Conservation (phyloP, 306 rosid genomes). For the Abrus precatorius region DNA sequence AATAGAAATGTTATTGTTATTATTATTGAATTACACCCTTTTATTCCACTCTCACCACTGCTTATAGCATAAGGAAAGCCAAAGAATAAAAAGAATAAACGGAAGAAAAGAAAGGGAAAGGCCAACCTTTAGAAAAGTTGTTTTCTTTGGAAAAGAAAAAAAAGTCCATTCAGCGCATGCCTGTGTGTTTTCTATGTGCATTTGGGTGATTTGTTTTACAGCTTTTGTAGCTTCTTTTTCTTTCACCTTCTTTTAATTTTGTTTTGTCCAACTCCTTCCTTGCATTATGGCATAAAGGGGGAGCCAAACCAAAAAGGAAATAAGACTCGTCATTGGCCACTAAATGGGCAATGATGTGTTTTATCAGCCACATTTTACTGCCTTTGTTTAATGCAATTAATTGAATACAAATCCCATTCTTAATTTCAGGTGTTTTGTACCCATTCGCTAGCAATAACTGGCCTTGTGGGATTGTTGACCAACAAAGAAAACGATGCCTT, state of each 20-base stretch:
- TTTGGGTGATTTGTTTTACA: background rate
- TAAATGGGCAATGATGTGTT: conserved; percentile 40
- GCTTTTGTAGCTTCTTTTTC: conserved; percentile 2
- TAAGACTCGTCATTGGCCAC: conserved; percentile 22
- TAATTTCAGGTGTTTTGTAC: background rate
- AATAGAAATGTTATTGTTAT: too few species aligned
- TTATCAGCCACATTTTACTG: conserved; percentile 25
- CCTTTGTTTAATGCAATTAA: conserved; percentile 26
- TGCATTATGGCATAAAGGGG: conserved; percentile 11
- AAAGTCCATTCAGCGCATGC: conserved; percentile 6
- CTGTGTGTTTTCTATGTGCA: background rate
- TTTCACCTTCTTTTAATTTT: conserved; percentile 10
- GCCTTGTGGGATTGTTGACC: conserved; percentile 43
- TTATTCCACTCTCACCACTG: too few species aligned
- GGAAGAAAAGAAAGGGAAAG: background rate
- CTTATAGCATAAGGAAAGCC: too few species aligned
- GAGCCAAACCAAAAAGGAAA: conserved; percentile 3
- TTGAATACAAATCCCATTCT: background rate
- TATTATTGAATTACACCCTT: too few species aligned
- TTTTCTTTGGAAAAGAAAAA: background rate
- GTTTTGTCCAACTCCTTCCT: background rate
- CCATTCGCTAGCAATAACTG: conserved; percentile 25
- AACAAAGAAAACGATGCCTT: conserved; percentile 60
- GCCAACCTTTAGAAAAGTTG: background rate
- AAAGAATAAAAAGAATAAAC: background rate